Base-by-base conservation (phyloP, 345 rosid species). In the Anastatica hierochuntica region DNA sequence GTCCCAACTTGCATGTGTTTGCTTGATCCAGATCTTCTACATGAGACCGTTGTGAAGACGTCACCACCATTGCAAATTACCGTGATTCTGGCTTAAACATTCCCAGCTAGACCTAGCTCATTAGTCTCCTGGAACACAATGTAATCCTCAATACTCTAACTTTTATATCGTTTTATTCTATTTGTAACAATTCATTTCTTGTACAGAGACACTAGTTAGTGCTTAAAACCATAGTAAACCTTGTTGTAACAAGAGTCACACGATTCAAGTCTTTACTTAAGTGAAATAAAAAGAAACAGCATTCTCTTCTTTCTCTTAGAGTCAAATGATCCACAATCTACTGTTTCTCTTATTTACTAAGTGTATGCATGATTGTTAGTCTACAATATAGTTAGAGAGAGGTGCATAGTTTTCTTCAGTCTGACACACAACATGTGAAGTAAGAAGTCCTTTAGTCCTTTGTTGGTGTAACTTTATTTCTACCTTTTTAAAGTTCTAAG, bases 361-460 rank as follows among this genome's bases (percentile, higher is more conserved):
- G n/a, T 11, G 43, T 20, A 43, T 17, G 24, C 37, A 23, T 34
- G 30, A 37, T 44, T n/a, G n/a, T n/a, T n/a, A n/a, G n/a, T 29
- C 33, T 29, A 29, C 23, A 49, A 10, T 12, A 10, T 6, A 18
- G 27, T 10, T 29, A 3, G n/a, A n/a, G n/a, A 43, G 45, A 62
- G 67, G 36, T 26, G 40, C 27, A 54, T 46, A 17, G 50, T 64
- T 40, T 56, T 64, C 38, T 64, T 23, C 38, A 57, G 52, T 58
- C 70, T 64, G 69, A 64, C 69, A 64, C 69, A 64, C 30, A 53
- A 11, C 58, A 66, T 52, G 70, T 58, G 65, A 43, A 58, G 40
- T 29, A 53, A 45, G 8, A 64, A 51, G 52, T 57, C 58, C 0
- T 57, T 50, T 42, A 18, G 58, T 49, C 53, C 53, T 58, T 35